Conservation (phyloP, 2,329 filamentous ascomycete species). For the Mariannaea sp. region DNA sequence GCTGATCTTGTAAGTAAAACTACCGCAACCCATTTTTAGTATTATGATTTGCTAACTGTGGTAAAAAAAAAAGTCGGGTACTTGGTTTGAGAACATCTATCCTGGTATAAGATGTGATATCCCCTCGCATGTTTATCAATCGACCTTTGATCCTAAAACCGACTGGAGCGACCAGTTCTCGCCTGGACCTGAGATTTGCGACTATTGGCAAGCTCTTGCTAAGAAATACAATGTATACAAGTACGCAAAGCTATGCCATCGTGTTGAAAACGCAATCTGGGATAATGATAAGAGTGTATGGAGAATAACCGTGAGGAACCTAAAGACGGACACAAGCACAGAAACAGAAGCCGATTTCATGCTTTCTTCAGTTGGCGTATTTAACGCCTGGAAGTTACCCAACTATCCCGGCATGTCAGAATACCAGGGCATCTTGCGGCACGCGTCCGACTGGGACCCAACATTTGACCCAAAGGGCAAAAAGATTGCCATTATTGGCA, state of each 20-base stretch:
- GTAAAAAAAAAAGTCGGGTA: no score
- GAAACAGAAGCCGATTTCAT: conserved; percentile 10
- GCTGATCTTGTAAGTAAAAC: conserved; percentile 6
- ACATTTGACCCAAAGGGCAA: conserved; percentile 5
- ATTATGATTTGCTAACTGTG: no score
- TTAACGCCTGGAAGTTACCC: conserved; percentile 7
- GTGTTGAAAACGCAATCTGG: conserved; percentile 1
- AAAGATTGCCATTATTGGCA: conserved; percentile 5
- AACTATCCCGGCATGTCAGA: conserved; percentile 7
- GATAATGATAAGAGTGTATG: conserved; percentile 6
- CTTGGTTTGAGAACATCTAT: conserved; percentile 6
- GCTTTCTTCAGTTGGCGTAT: background rate
- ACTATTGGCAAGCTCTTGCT: conserved; percentile 6
- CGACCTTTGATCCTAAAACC: conserved; percentile 1
- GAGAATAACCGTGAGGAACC: conserved; percentile 1
- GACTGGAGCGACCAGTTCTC: conserved; percentile 8
- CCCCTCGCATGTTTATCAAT: conserved; percentile 3
- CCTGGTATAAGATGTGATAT: conserved; percentile 5
- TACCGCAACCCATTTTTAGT: no score
- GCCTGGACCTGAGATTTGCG: background rate
- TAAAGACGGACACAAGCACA: background rate
- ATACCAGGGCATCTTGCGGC: conserved; percentile 3
- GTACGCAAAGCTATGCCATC: background rate
- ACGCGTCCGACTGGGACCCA: conserved; percentile 10
- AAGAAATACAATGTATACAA: conserved; percentile 9